Evolutionary conservation across 2,329 filamentous ascomycete species (phyloP).

Genomic region (Xylaria hypoxylon): DNA sequence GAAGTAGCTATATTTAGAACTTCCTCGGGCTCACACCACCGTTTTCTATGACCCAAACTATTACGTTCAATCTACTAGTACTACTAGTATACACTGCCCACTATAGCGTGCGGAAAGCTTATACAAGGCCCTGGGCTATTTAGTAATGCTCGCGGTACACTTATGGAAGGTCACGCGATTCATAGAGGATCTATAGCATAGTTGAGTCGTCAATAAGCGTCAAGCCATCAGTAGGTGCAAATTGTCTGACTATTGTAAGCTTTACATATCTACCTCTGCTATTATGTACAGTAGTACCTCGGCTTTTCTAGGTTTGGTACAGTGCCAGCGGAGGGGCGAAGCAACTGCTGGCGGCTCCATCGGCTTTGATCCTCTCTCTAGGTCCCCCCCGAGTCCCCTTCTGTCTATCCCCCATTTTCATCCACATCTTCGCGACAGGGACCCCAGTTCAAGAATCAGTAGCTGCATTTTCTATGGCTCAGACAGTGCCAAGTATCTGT

Average conservation of each 20-base stretch:
- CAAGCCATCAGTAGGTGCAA: slow-evolving; percentile 10
- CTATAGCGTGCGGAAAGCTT: too few species aligned
- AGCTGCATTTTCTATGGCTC: slow-evolving; percentile 21
- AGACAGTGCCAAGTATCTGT: slow-evolving; percentile 30
- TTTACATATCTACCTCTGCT: neutral
- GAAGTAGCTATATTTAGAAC: neutral
- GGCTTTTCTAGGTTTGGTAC: slow-evolving; percentile 44
- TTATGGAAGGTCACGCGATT: neutral
- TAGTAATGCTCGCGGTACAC: too few species aligned
- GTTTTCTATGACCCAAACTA: too few species aligned
- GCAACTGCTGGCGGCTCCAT: slow-evolving; percentile 46
- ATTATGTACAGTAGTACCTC: slow-evolving; percentile 23
- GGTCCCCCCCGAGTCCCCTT: slow-evolving; percentile 21
- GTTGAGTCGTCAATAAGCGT: slow-evolving; percentile 10
- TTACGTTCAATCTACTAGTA: too few species aligned
- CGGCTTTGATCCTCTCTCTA: slow-evolving; percentile 44
- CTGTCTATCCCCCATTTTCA: neutral
- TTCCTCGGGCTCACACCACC: neutral
- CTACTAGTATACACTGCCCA: too few species aligned
- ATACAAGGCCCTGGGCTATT: too few species aligned
- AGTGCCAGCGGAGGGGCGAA: slow-evolving; percentile 43
- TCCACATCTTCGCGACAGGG: slow-evolving; percentile 16
- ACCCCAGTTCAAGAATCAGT: slow-evolving; percentile 1
- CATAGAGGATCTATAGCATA: slow-evolving; percentile 4
- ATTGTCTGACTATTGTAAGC: slow-evolving; percentile 13